phyloP scores from a whole-genome alignment of 805 yeast species.

The Suhomyces faveliae region DNA sequence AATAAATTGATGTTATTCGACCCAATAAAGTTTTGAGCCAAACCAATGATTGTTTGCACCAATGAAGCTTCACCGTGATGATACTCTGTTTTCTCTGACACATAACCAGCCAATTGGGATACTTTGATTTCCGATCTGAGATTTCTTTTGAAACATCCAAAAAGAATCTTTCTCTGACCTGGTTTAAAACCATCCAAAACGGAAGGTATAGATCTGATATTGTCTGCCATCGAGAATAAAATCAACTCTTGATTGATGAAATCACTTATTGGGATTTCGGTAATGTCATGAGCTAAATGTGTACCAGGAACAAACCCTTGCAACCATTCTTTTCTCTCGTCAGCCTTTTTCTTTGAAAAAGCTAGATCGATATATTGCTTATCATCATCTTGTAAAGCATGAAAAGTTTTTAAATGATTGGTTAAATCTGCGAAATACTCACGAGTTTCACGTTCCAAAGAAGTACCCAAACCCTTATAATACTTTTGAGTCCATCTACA shows the following conservation, averaged over 20 bases:
- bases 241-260: conserved; percentile 94
- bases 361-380: conserved; percentile 82
- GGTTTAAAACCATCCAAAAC: conserved; percentile 95
- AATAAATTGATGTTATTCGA: conserved; percentile 82
- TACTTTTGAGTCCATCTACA: conserved; percentile 91
- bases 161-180: conserved; percentile 91
- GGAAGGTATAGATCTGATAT: conserved; percentile 91
- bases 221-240: conserved; percentile 94
- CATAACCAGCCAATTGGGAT: conserved; percentile 85
- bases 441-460: conserved; percentile 75
- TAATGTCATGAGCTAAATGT: conserved; percentile 73
- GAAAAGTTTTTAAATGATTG: conserved; percentile 81
- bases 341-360: conserved; percentile 91
- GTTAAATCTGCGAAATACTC: conserved; percentile 86
- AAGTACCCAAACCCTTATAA: conserved; percentile 98
- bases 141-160: conserved; percentile 82
- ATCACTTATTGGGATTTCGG: conserved; percentile 83
- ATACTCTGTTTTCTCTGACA: conserved; percentile 84
- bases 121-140: conserved; percentile 79
- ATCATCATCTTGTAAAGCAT: conserved; percentile 76
- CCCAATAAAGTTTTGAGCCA: conserved; percentile 95
- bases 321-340: conserved; percentile 96
- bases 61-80: conserved; percentile 94
- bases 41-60: conserved; percentile 84
- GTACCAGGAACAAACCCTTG: conserved; percentile 91